These are phyloP conservation scores for Leishmania aethiopica DNA, from an alignment of 208 protist species.

Conservation along the genomic window DNA sequence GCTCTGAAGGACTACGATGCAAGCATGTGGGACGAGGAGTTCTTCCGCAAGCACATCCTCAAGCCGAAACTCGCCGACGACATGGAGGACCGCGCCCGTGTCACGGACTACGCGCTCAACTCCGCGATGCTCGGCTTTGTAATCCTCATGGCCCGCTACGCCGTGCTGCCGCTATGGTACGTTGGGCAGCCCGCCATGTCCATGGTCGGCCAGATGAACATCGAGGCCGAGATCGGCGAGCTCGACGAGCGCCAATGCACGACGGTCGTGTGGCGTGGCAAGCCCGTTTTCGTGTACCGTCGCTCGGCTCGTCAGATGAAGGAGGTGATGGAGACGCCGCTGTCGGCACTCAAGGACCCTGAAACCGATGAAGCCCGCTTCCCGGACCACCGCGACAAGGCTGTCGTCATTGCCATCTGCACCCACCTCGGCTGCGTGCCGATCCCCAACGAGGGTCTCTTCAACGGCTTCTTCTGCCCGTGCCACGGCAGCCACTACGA, in stretches of 20 bases:
- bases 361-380: conserved; percentile 94
- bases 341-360: conserved; percentile 95
- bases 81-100: conserved; percentile 79
- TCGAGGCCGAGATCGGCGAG: conserved; percentile 96
- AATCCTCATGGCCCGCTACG: conserved; percentile 85
- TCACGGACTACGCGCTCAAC: conserved; percentile 90
- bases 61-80: conserved; percentile 88
- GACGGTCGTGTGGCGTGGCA: conserved; percentile 98
- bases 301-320: conserved; percentile 96
- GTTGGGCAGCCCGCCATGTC: conserved; percentile 88
- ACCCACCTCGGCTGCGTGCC: conserved; percentile 99
- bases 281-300: conserved; percentile 98
- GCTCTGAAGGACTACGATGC: conserved; percentile 88
- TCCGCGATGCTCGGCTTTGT: conserved; percentile 83
- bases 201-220: conserved; percentile 96
- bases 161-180: conserved; percentile 85
- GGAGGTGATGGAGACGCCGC: conserved; percentile 66
- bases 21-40: conserved; percentile 91
- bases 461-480: conserved; percentile 98
- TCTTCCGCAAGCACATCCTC: conserved; percentile 92
- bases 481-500: conserved; percentile 99
- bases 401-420: conserved; percentile 98
- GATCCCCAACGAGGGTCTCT: conserved; percentile 96
- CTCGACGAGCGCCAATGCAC: conserved; percentile 93
- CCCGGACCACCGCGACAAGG: conserved; percentile 89